A percentile compares a stretch with the other conserved stretches of the same genome.
phyloP scores from a whole-genome alignment of 305 asterid species.

The Petunia hybrid region DNA sequence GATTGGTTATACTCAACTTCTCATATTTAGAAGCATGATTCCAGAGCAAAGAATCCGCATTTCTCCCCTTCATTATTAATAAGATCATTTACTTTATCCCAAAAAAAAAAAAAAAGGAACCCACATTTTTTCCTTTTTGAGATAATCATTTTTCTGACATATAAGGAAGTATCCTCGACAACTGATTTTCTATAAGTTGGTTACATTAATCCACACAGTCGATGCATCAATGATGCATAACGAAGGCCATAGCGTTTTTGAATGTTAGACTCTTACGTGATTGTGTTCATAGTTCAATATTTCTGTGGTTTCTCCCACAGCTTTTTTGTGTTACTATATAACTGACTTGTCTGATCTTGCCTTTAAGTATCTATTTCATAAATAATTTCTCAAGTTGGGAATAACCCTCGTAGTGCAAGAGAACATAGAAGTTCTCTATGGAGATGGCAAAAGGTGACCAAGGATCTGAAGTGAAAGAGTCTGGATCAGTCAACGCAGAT shows the following conservation, averaged over 20 bases:
- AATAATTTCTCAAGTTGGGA: neutral
- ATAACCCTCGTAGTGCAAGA: neutral
- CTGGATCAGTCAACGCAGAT: slow-evolving; percentile 5
- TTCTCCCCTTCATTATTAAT: no score
- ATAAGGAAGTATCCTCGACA: neutral
- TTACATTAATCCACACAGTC: neutral
- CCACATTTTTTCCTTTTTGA: slow-evolving; percentile 6
- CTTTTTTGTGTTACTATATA: neutral
- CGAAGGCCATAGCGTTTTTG: neutral
- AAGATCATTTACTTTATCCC: no score
- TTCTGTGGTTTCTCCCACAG: neutral
- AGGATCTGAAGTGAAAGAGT: neutral
- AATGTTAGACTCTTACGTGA: neutral
- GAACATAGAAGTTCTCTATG: neutral
- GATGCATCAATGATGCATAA: neutral
- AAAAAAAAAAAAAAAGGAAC: no score
- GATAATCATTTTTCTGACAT: neutral
- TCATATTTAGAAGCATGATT: neutral
- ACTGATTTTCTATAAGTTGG: neutral
- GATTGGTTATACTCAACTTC: neutral
- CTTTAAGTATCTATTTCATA: neutral
- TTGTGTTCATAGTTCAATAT: neutral
- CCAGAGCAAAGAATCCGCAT: neutral
- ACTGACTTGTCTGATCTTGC: neutral
- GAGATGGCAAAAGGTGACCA: neutral